Base-by-base conservation (phyloP, 2,329 filamentous ascomycete genomes). In the Calycina herbarum region DNA sequence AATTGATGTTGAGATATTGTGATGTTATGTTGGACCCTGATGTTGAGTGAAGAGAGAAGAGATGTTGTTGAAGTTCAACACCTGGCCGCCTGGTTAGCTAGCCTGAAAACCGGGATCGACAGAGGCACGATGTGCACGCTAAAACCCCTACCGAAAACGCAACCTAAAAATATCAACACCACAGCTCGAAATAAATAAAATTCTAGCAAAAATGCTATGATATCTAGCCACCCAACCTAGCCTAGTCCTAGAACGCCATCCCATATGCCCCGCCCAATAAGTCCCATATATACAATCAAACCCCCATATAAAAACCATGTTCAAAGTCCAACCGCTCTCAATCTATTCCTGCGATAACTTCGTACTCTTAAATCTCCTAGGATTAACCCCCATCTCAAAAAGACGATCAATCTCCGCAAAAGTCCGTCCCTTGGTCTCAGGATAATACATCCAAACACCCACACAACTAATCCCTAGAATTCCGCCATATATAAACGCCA, bases 351-450 rank as follows among this genome's bases (percentile, higher is more conserved):
- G 20, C 6, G 11, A 2, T 17, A 61, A 61, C 40, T 29, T 59
- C 13, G 56, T 35, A n/a, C 29, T 17, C n/a, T 57, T 45, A 66
- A 72, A 72, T 5, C 67, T 27, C 29, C 76, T 72, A 11, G 77
- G 74, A n/a, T 69, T 64, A 24, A 76, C 69, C 20, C 69, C 72
- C 56, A 67, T 70, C 57, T 79, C 76, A 71, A 83, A 83, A 67
- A 84, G 67, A 6, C 76, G 69, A 66, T 83, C 81, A 35, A 83
- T 79, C 74, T 83, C 81, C 64, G 78, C 79, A 61, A 81, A 78
- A 1, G 78, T 79, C 62, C 79, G 75, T 0, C 79, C 79, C 20
- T 78, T 78, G 0, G 81, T 80, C 72, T 83, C 81, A 27, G 79
- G 79, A 24, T 78, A 72, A 63, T 89, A 86, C 72, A 77, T 65